A percentile compares a stretch with the other conserved stretches of the same genome.
Conservation (phyloP, 352 stramenopile species). For the Globisporangium parvum region DNA sequence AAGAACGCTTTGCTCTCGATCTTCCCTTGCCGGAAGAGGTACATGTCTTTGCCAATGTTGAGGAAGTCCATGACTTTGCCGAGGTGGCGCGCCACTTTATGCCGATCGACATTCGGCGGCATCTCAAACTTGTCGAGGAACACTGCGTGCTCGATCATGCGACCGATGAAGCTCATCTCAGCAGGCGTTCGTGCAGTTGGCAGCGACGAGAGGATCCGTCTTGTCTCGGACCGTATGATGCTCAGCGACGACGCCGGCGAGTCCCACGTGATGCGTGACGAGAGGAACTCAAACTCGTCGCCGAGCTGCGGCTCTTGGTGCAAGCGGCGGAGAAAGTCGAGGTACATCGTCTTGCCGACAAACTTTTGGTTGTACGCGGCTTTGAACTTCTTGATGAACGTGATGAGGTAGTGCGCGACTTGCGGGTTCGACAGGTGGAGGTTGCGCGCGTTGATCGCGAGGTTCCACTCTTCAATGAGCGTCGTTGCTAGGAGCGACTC, state of each 20-base stretch:
- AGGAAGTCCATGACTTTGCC: slow-evolving; percentile 45
- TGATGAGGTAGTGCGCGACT: slow-evolving; percentile 60
- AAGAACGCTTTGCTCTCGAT: slow-evolving; percentile 76
- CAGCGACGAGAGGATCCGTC: slow-evolving; percentile 42
- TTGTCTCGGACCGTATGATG: slow-evolving; percentile 59
- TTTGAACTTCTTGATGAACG: slow-evolving; percentile 78
- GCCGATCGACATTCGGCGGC: slow-evolving; percentile 35
- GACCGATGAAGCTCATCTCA: slow-evolving; percentile 48
- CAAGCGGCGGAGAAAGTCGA: slow-evolving; percentile 60
- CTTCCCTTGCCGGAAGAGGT: slow-evolving; percentile 63
- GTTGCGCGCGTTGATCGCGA: slow-evolving; percentile 52
- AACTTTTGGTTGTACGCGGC: slow-evolving; percentile 72
- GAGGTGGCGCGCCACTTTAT: slow-evolving; percentile 46
- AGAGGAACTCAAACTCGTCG: slow-evolving; percentile 51
- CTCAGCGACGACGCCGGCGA: slow-evolving; percentile 51
- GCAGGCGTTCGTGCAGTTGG: slow-evolving; percentile 27
- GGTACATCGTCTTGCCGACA: slow-evolving; percentile 65
- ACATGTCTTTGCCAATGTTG: slow-evolving; percentile 41
- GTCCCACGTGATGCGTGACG: slow-evolving; percentile 48
- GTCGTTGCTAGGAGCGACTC: slow-evolving; percentile 55
- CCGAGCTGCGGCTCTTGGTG: slow-evolving; percentile 45
- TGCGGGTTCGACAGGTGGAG: slow-evolving; percentile 60
- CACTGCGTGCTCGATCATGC: slow-evolving; percentile 47
- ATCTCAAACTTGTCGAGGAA: slow-evolving; percentile 71
- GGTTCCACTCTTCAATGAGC: slow-evolving; percentile 64